A percentile compares a stretch with the other conserved stretches of the same genome.
Evolutionary conservation across 2,329 filamentous ascomycete genomes (phyloP).

Genomic region (Ceratocystis smalleyi): DNA sequence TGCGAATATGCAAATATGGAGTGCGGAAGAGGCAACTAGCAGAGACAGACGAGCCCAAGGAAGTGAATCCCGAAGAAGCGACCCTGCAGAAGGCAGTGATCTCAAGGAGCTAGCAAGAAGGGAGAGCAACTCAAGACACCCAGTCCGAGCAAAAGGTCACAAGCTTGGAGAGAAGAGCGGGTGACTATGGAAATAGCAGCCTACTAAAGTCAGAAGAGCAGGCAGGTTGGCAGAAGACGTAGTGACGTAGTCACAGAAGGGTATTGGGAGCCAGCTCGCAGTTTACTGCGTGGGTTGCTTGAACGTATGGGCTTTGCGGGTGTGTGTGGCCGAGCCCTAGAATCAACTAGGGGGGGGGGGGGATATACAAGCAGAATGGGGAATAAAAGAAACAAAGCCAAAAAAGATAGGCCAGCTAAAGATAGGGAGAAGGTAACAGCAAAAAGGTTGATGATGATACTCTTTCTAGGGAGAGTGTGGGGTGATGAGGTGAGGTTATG

Average conservation of each 20-base stretch:
- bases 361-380: neutral
- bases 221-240: neutral
- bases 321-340: too few relatives aligned
- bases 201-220: neutral
- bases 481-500: neutral
- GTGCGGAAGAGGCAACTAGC: neutral
- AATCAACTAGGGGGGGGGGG: too few relatives aligned
- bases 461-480: neutral
- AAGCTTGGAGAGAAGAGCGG: neutral
- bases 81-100: neutral
- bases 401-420: neutral
- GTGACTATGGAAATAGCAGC: neutral
- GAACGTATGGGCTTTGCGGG: too few relatives aligned
- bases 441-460: neutral
- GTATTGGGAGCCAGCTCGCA: neutral
- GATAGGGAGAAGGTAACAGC: neutral
- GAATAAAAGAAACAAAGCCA: neutral
- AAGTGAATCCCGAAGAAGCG: slow-evolving; percentile 8
- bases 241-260: neutral
- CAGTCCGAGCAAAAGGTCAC: neutral
- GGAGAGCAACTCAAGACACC: neutral
- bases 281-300: neutral
- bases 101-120: neutral
- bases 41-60: slow-evolving; percentile 7
- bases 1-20: neutral